Evolutionary conservation across 164 flowering plant species (phyloP).

Genomic region (Aristolochia californica): DNA sequence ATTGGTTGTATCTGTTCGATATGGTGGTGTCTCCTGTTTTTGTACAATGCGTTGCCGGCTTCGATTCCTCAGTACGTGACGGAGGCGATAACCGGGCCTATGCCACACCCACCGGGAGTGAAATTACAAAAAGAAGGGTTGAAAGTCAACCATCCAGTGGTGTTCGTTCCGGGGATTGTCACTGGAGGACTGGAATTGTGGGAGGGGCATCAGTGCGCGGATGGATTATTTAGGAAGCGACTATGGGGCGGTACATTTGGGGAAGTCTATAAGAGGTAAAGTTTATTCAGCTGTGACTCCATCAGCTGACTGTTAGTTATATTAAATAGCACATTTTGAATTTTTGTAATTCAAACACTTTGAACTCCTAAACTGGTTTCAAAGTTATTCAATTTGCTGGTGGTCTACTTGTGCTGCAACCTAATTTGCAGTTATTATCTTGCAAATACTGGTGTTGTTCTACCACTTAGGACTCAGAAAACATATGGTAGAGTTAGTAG

Average conservation of each 20-base stretch:
- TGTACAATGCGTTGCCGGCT: slow-evolving; percentile 77
- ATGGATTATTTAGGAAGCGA: slow-evolving; percentile 81
- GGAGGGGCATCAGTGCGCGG: slow-evolving; percentile 90
- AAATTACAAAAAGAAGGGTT: slow-evolving; percentile 73
- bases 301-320: too few relatives aligned
- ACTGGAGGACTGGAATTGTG: slow-evolving; percentile 93
- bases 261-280: slow-evolving; percentile 80
- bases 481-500: too few relatives aligned
- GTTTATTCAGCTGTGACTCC: too few relatives aligned
- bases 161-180: slow-evolving; percentile 95
- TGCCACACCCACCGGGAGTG: slow-evolving; percentile 91
- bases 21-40: slow-evolving; percentile 52
- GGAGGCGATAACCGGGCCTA: slow-evolving; percentile 86
- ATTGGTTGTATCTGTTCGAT: slow-evolving; percentile 43
- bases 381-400: too few relatives aligned
- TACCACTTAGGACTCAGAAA: too few relatives aligned
- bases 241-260: slow-evolving; percentile 98
- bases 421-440: too few relatives aligned
- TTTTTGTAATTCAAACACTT: too few relatives aligned
- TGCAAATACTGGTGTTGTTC: too few relatives aligned
- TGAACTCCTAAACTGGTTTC: too few relatives aligned
- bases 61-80: slow-evolving; percentile 87
- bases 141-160: slow-evolving; percentile 76
- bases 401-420: too few relatives aligned
- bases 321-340: too few relatives aligned